Evolutionary conservation across 768 basidiomycete genomes (phyloP).

Genomic region (Phanerochaete carnosa): DNA sequence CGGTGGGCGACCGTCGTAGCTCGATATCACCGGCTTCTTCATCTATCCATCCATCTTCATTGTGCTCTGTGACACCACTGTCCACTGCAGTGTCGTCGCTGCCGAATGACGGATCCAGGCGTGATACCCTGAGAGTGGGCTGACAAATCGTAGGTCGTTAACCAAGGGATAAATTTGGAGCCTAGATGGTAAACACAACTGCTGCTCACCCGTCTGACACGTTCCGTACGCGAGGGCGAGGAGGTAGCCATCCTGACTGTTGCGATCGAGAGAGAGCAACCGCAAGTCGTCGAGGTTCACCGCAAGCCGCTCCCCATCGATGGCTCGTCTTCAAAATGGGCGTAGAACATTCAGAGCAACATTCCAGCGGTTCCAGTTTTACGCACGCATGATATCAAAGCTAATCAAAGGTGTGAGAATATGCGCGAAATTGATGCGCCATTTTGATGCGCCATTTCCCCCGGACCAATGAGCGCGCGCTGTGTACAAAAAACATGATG

Average conservation of each 20-base stretch:
- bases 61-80: neutral
- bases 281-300: too few relatives aligned
- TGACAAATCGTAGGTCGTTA: neutral
- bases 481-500: conserved; percentile 11
- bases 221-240: neutral
- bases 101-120: neutral
- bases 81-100: neutral
- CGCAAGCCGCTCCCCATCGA: too few relatives aligned
- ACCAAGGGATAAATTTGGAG: too few relatives aligned
- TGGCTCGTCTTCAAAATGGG: too few relatives aligned
- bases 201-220: neutral
- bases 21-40: neutral
- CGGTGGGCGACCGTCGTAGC: neutral
- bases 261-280: too few relatives aligned
- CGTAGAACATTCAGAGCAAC: too few relatives aligned
- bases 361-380: too few relatives aligned
- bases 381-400: neutral
- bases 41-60: neutral
- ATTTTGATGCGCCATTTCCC: neutral
- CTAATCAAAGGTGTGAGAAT: neutral
- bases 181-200: neutral
- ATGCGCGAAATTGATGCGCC: neutral
- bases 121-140: neutral
- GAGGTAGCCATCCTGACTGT: neutral
- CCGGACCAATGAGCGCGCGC: conserved; percentile 6